These are phyloP conservation scores for Penicillium brevicompactum DNA, from an alignment of 2,329 filamentous ascomycete genomes.

Conservation along the genomic window DNA sequence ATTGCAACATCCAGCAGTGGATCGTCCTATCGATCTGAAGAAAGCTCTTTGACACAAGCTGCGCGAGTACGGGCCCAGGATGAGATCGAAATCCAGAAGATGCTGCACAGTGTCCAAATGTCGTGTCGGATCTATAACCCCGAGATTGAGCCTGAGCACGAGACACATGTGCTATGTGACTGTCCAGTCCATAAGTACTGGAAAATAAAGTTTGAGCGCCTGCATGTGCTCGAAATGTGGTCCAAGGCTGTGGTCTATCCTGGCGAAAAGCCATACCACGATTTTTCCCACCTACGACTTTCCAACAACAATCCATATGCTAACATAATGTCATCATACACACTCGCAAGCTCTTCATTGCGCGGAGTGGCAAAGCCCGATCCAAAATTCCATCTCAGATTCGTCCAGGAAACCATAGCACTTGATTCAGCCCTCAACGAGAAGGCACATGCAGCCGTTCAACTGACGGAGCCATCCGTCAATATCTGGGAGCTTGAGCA, in stretches of 20 bases:
- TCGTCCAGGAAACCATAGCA: conserved; percentile 39
- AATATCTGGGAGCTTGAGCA: conserved; percentile 42
- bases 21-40: conserved; percentile 26
- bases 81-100: conserved; percentile 50
- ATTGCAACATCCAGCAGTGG: background rate
- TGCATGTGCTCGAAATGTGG: conserved; percentile 46
- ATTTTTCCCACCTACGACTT: conserved; percentile 18
- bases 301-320: conserved; percentile 40
- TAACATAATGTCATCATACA: conserved; percentile 38
- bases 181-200: conserved; percentile 47
- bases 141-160: conserved; percentile 53
- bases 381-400: conserved; percentile 35
- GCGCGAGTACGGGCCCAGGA: conserved; percentile 41
- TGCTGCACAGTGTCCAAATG: conserved; percentile 44
- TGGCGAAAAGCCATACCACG: conserved; percentile 40
- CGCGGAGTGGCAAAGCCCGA: conserved; percentile 28
- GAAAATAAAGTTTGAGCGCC: conserved; percentile 38
- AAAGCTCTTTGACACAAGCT: conserved; percentile 44
- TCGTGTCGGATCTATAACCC: conserved; percentile 47
- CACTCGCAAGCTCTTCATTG: conserved; percentile 23
- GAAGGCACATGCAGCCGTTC: conserved; percentile 38
- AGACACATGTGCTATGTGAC: conserved; percentile 42
- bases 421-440: conserved; percentile 41
- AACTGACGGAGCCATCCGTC: conserved; percentile 38
- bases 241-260: conserved; percentile 52